phyloP scores from a whole-genome alignment of 208 protist genomes.

The Trypanosoma conorhini region DNA sequence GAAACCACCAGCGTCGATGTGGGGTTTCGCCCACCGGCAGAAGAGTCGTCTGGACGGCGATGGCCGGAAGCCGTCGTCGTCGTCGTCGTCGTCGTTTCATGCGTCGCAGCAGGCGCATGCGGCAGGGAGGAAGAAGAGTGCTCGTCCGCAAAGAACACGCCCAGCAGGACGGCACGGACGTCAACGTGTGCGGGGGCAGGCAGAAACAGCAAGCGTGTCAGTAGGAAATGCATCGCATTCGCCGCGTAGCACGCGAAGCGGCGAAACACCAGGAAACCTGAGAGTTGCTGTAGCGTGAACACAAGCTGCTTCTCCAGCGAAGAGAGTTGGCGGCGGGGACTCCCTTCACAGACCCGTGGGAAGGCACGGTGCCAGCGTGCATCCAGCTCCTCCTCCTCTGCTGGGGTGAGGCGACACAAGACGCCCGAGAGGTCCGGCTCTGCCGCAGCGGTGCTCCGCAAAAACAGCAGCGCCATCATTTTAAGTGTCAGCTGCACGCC shows the following conservation, averaged over 20 bases:
- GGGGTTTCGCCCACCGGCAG: not conserved
- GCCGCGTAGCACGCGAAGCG: constrained; percentile 12
- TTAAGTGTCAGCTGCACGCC: constrained; percentile 17
- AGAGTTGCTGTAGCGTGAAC: constrained; percentile 12
- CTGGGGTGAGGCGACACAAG: constrained; percentile 1
- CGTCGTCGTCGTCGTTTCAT: not conserved
- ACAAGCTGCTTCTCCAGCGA: constrained; percentile 6
- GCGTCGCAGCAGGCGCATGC: not conserved
- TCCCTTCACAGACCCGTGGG: not conserved
- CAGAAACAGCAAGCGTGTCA: not conserved
- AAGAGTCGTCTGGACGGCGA: not conserved
- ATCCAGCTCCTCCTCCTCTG: constrained; percentile 13
- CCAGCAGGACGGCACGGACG: constrained; percentile 3
- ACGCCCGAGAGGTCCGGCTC: constrained; percentile 6
- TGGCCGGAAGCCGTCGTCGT: not conserved
- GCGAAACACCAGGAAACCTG: constrained; percentile 11
- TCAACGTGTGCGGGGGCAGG: not conserved
- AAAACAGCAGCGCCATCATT: constrained; percentile 22
- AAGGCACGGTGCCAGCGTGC: not conserved
- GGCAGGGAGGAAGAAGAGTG: not conserved
- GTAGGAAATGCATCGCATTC: constrained; percentile 21
- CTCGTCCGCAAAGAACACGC: constrained; percentile 6
- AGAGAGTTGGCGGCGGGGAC: not conserved
- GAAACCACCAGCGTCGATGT: not conserved
- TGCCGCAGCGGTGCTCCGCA: not conserved